A percentile compares a stretch with the other conserved stretches of the same genome.
These are phyloP conservation scores for Trichothecium roseum DNA, from an alignment of 2,329 filamentous ascomycete genomes.

Conservation along the genomic window DNA sequence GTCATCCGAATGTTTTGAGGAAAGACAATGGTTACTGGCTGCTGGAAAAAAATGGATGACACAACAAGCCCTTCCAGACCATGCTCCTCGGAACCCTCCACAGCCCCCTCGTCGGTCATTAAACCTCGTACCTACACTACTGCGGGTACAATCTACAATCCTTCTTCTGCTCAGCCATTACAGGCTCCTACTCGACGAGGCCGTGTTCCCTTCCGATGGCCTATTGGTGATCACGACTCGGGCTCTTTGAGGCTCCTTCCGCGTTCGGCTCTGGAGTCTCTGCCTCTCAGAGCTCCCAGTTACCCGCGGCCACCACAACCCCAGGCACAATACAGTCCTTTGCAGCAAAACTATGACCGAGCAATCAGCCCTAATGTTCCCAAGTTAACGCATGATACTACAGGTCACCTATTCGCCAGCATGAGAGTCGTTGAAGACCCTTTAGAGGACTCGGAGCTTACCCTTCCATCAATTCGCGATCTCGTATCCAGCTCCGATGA, in stretches of 20 bases:
- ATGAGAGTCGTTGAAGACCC: constrained; percentile 7
- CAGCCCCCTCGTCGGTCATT: background rate
- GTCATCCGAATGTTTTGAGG: no score
- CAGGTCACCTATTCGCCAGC: constrained; percentile 14
- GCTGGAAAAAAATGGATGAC: no score
- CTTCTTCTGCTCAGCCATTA: constrained; percentile 30
- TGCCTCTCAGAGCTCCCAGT: constrained; percentile 20
- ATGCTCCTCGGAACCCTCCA: background rate
- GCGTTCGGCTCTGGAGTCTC: constrained; percentile 21
- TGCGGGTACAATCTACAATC: constrained; percentile 45
- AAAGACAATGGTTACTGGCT: no score
- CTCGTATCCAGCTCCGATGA: constrained; percentile 8
- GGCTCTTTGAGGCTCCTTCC: constrained; percentile 23
- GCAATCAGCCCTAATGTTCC: constrained; percentile 30
- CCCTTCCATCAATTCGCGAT: constrained; percentile 10
- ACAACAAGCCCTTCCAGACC: background rate
- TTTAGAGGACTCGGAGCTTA: background rate
- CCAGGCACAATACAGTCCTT: constrained; percentile 32
- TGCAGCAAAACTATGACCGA: constrained; percentile 45
- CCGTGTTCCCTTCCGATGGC: constrained; percentile 30
- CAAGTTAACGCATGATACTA: constrained; percentile 5
- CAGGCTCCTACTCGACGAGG: constrained; percentile 42
- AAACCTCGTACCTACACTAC: constrained; percentile 37
- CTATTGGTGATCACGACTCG: constrained; percentile 15
- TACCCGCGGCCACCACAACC: constrained; percentile 11